These are phyloP conservation scores for Capsicum chinense DNA, from an alignment of 257 asterid species.

Conservation along the genomic window DNA sequence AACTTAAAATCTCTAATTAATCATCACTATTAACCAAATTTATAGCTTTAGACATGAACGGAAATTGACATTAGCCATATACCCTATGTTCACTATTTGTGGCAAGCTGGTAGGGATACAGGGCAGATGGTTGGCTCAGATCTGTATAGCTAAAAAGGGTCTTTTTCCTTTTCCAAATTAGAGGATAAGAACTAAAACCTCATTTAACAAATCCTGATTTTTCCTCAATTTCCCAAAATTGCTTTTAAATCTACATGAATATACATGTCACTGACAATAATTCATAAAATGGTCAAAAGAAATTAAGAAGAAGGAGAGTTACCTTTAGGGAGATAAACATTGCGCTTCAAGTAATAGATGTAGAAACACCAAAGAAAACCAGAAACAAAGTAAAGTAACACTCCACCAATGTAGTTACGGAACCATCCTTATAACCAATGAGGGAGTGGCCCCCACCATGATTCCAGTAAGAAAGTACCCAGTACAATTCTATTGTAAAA, in stretches of 20 bases:
- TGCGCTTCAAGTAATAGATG: constrained; percentile 77
- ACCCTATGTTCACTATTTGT: neutral
- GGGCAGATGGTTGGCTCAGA: neutral
- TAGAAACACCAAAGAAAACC: constrained; percentile 81
- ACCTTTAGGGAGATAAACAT: constrained; percentile 82
- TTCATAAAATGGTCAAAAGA: neutral
- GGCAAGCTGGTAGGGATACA: too few species aligned
- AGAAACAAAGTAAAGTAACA: constrained; percentile 63
- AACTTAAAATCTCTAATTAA: too few species aligned
- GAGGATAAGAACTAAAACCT: neutral
- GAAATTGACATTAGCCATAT: neutral
- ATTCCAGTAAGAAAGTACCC: constrained; percentile 62
- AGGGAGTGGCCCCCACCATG: constrained; percentile 64
- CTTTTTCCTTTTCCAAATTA: neutral
- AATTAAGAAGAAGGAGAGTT: neutral
- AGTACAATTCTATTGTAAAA: constrained; percentile 79
- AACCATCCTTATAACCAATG: constrained; percentile 82
- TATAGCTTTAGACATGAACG: neutral
- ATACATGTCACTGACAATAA: neutral
- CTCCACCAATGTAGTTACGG: constrained; percentile 82
- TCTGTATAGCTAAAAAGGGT: neutral
- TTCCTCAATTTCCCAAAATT: neutral
- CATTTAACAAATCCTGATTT: neutral
- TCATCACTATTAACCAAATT: neutral
- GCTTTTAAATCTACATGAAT: neutral